These are phyloP conservation scores for Graphium sp. DNA, from an alignment of 2,329 filamentous ascomycete species.

Conservation along the genomic window DNA sequence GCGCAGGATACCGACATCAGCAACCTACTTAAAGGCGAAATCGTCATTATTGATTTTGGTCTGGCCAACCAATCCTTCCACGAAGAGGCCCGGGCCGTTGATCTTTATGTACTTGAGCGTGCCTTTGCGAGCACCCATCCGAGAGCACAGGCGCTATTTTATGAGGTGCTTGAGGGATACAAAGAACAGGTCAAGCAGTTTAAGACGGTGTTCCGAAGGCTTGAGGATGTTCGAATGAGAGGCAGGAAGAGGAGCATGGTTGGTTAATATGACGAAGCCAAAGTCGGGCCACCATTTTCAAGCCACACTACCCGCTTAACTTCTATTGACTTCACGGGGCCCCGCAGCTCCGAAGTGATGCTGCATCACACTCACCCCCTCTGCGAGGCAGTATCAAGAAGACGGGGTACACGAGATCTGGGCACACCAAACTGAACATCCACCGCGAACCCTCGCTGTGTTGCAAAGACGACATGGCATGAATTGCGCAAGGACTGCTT, in stretches of 20 bases:
- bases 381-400: no score
- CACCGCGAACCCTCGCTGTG: no score
- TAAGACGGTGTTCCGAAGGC: slow-evolving; percentile 54
- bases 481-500: no score
- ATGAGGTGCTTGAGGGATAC: slow-evolving; percentile 60
- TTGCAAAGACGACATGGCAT: no score
- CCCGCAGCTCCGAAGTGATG: no score
- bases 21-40: slow-evolving; percentile 42
- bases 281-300: no score
- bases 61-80: slow-evolving; percentile 65
- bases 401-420: no score
- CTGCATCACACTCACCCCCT: no score
- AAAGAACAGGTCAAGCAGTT: slow-evolving; percentile 59
- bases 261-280: slow-evolving; percentile 42
- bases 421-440: no score
- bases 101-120: slow-evolving; percentile 87
- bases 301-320: no score
- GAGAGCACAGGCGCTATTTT: slow-evolving; percentile 60
- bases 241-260: slow-evolving; percentile 96
- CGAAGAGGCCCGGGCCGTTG: slow-evolving; percentile 89
- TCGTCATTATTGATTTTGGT: slow-evolving; percentile 90
- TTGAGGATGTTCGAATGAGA: slow-evolving; percentile 87
- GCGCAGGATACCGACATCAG: slow-evolving; percentile 7
- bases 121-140: slow-evolving; percentile 94
- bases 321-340: no score